Percentiles rank a stretch among this genome's conserved stretches.
Conservation (phyloP, 257 asterid species). For the Salvia rosmarinus region DNA sequence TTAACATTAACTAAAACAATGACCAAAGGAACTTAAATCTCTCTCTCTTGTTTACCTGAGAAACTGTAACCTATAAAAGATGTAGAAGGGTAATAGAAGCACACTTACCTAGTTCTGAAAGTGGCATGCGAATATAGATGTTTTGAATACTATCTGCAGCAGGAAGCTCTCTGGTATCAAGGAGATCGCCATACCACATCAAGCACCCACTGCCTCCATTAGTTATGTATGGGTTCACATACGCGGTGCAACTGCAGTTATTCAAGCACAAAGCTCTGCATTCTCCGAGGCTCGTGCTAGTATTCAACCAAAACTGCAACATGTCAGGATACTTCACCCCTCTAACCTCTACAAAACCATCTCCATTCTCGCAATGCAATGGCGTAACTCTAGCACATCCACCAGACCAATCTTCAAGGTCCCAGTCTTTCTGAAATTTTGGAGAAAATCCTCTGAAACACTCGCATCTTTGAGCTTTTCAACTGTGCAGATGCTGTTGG, state of each 20-base stretch:
- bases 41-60: not conserved
- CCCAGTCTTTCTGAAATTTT: conserved; percentile 24
- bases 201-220: conserved; percentile 7
- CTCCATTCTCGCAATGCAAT: conserved; percentile 25
- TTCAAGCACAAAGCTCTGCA: not conserved
- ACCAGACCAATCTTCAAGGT: conserved; percentile 31
- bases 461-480: conserved; percentile 3
- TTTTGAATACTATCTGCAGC: not conserved
- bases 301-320: not conserved
- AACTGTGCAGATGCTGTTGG: conserved; percentile 29
- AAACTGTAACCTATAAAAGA: not conserved
- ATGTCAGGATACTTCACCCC: conserved; percentile 1
- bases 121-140: conserved; percentile 12
- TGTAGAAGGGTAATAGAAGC: not conserved
- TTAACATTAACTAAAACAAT: not conserved
- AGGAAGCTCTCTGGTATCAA: not conserved
- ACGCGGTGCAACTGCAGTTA: not conserved
- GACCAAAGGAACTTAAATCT: not conserved
- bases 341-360: conserved; percentile 12
- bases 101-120: conserved; percentile 7
- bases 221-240: not conserved
- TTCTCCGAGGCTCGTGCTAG: not conserved
- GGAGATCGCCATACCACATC: conserved; percentile 17
- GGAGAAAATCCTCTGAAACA: conserved; percentile 36
- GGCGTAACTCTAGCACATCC: conserved; percentile 30